Base-by-base conservation (phyloP, 768 basidiomycete species). In the Tulasnella sp. region DNA sequence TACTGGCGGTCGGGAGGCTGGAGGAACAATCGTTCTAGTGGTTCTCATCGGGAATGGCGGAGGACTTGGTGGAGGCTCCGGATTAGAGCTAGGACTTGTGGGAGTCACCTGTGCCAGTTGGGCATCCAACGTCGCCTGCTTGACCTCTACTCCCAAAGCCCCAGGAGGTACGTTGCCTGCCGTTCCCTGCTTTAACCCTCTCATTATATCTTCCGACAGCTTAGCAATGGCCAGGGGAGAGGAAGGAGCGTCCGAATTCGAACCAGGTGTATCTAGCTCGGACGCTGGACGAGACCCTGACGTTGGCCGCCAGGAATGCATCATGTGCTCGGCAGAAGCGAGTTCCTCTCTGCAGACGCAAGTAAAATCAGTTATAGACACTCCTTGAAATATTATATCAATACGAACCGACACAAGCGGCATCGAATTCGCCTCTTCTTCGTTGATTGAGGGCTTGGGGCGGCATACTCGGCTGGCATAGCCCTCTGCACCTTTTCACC, bases 321-420 rank as follows among this genome's bases (percentile, higher is more conserved):
- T 88, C 93, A 98, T 95, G 81, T 97, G 93, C 81, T 96, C 94
- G 22, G 92, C 86, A 0, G 93, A 88, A 0, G 96, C 96, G 19
- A 98, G 86, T 80, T 94, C 93, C 77, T 91, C 90, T 80, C 94
- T 91, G 74, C 11, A 76, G n/a, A 78, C 11, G 36, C 37, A 38
- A 76, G 40, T 72, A 74, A 67, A 42, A 71, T 34, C 15, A 38
- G 25, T 14, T 17, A 52, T n/a, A 38, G 42, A 39, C 2, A 15
- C 3, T 5, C 54, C n/a, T n/a, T 3, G 19, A 9, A 75, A 4
- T 52, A 37, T 6, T 29, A 45, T 22, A 12, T 29, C 19, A 37
- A 69, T 31, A 78, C 87, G 71, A 77, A 91, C 92, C 93, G 86
- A 85, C 96, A 97, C 90, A 92, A 93, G 83, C 93, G 95, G 83